Conservation (phyloP, 108 stramenopile genomes). For the Cyclotella kingstonii region DNA sequence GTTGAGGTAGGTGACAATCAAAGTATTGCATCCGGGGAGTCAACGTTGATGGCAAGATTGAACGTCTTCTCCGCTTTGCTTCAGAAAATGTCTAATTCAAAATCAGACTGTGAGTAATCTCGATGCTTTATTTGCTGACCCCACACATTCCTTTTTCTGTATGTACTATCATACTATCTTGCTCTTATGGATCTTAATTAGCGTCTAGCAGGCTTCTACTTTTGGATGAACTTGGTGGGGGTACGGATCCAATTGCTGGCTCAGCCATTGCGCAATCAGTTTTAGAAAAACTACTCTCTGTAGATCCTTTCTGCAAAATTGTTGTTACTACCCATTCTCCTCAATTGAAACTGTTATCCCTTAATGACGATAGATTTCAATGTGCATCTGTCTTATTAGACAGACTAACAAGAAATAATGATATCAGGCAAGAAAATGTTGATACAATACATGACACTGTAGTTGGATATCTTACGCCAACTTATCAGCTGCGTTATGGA, state of each 20-base stretch:
- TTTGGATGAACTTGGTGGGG: constrained; percentile 78
- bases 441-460: background rate
- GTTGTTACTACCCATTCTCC: constrained; percentile 83
- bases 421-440: background rate
- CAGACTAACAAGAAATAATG: constrained; percentile 13
- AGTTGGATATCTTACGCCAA: constrained; percentile 32
- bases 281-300: constrained; percentile 58
- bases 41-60: constrained; percentile 71
- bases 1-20: constrained; percentile 78
- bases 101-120: background rate
- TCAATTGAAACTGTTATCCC: constrained; percentile 67
- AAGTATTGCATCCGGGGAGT: constrained; percentile 58
- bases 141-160: too few relatives aligned
- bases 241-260: constrained; percentile 74
- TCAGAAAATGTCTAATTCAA: constrained; percentile 16
- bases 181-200: background rate
- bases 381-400: constrained; percentile 65
- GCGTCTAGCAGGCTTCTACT: constrained; percentile 44
- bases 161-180: background rate
- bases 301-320: constrained; percentile 32
- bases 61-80: constrained; percentile 58
- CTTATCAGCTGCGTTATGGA: constrained; percentile 68
- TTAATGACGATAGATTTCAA: constrained; percentile 48
- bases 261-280: constrained; percentile 75
- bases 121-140: background rate